Base-by-base conservation (phyloP, 78 protist species). In the Capsaspora owczarzaki region DNA sequence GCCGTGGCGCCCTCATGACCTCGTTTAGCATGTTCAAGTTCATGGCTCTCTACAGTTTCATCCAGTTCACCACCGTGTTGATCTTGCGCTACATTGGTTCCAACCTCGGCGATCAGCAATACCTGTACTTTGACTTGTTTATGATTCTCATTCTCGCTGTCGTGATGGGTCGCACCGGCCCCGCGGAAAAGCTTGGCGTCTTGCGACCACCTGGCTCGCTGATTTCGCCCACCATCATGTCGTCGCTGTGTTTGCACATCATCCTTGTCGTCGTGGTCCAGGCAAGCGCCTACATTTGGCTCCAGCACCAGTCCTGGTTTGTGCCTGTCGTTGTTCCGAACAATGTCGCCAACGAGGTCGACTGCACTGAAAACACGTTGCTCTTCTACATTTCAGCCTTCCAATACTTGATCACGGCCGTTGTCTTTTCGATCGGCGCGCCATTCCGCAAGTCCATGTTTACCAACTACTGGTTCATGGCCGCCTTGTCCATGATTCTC, bases 11-110 rank as follows among this genome's bases (percentile, higher is more conserved):
- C 2, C 85, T 93, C n/a, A 85, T 75, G 46, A 87, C 94, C 35
- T 71, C 87, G 44, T 75, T 90, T 44, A 29, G 82, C n/a, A 16
- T 61, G 46, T 93, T 90, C 88, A 88, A 90, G 84, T 89, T 76
- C 81, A 83, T 88, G 89, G 87, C 85, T 4, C 43, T 85, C 74
- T 90, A 90, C 78, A 40, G 82, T 37, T 3, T 83, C 60, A 77
- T 89, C 76, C 96, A 96, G 83, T 94, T 92, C 56, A 38, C 76
- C 1, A 27, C 89, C n/a, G 90, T 91, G 19, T 61, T 93, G 8
- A 38, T 88, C 6, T 74, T 95, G 33, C 89, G 91, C 47, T 60
- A 70, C 41, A 46, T 76, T 31, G 51, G 60, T 25, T 63, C 78
- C 25, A 89, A 82, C 8, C 83, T 85, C 3, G 89, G 90, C n/a